Conservation (phyloP, 2,329 filamentous ascomycete genomes). For the Leptosphaerulina australis region DNA sequence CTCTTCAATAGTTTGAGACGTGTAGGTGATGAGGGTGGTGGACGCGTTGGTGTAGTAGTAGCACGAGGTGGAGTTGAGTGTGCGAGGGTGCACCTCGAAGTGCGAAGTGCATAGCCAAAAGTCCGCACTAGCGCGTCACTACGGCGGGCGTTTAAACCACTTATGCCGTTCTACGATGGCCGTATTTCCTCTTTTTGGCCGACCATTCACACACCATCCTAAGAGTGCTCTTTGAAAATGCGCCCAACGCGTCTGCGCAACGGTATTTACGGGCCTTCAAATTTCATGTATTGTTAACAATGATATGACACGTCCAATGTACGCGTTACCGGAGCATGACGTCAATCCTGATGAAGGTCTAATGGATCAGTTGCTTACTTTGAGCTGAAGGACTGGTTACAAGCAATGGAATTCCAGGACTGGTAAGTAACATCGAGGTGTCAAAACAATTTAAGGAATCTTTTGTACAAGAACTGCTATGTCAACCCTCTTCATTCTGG, state of each 20-base stretch:
- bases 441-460: too few relatives aligned
- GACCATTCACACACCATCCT: neutral
- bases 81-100: constrained; percentile 17
- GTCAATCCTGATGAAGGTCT: constrained; percentile 7
- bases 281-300: neutral
- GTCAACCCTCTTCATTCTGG: too few relatives aligned
- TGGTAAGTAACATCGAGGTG: too few relatives aligned
- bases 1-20: constrained; percentile 10
- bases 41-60: constrained; percentile 27
- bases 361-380: too few relatives aligned
- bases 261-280: neutral
- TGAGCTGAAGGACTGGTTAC: too few relatives aligned
- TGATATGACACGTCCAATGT: constrained; percentile 1
- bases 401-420: too few relatives aligned
- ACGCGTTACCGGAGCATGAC: constrained; percentile 14
- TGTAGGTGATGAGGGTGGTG: constrained; percentile 26
- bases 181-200: constrained; percentile 10
- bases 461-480: too few relatives aligned
- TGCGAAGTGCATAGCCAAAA: constrained; percentile 19
- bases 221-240: too few relatives aligned
- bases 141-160: constrained; percentile 13
- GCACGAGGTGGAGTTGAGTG: constrained; percentile 17
- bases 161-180: constrained; percentile 6
- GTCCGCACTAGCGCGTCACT: constrained; percentile 15
- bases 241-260: constrained; percentile 7